Percentiles rank a stretch among this genome's conserved stretches.
phyloP scores from a whole-genome alignment of 2,329 filamentous ascomycete species.

The Botrytis fabae region DNA sequence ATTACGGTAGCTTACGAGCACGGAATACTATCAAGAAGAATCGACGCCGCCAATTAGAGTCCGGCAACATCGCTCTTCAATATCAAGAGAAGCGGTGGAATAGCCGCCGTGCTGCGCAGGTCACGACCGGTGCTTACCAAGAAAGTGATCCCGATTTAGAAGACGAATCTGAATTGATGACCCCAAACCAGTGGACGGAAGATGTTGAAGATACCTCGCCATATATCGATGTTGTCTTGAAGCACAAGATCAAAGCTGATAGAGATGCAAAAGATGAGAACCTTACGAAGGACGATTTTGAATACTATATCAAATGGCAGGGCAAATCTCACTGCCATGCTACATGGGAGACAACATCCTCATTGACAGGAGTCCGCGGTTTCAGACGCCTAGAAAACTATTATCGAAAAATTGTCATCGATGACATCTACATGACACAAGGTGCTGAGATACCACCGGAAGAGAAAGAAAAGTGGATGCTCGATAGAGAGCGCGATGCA shows the following conservation, averaged over 20 bases:
- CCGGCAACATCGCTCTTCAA: conserved; percentile 62
- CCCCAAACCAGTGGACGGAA: conserved; percentile 68
- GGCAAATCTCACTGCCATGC: conserved; percentile 93
- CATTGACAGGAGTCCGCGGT: conserved; percentile 74
- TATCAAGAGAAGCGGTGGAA: conserved; percentile 89
- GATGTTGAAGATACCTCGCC: conserved; percentile 75
- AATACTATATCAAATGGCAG: conserved; percentile 96
- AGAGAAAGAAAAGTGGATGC: conserved; percentile 87
- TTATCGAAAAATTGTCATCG: conserved; percentile 76
- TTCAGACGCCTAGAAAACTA: conserved; percentile 94
- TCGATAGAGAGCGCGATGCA: conserved; percentile 89
- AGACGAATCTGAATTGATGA: conserved; percentile 62
- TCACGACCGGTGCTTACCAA: conserved; percentile 62
- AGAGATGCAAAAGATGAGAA: conserved; percentile 57
- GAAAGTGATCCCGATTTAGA: conserved; percentile 67
- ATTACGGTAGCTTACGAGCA: conserved; percentile 74
- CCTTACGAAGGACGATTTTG: conserved; percentile 71
- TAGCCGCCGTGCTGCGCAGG: conserved; percentile 77
- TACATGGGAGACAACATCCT: conserved; percentile 84
- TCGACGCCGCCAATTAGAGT: conserved; percentile 69
- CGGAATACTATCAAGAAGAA: conserved; percentile 74
- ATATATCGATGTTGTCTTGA: conserved; percentile 87
- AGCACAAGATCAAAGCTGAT: conserved; percentile 76
- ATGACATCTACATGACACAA: conserved; percentile 75
- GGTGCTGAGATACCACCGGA: conserved; percentile 76